Evolutionary conservation across 2,329 filamentous ascomycete genomes (phyloP), one percentile per base, ranked within the genome.

Genomic region (Venturia aucupariae): DNA sequence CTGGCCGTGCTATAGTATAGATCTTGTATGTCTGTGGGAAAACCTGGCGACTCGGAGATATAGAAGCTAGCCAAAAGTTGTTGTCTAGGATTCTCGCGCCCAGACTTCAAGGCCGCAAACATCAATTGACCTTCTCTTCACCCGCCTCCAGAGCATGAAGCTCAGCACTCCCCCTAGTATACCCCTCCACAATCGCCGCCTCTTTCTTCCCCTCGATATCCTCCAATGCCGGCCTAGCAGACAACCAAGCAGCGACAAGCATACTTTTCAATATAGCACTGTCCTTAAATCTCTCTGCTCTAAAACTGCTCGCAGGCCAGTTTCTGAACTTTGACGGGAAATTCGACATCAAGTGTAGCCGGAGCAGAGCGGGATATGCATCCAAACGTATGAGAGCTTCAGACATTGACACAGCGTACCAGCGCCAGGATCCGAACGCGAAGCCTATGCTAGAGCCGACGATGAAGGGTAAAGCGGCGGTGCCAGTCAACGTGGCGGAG

Each of bases 181-280:
- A 59, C 8, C 38, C 38, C 8, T 59, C 55, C 7, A 59, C 55
- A 59, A 38, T 38, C 6, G 30, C 55, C 55, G 4, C 0, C 55
- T 59, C 55, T 41, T 59, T 24, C 55, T 59, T 59, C 30, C 32
- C 55, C 17, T 59, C 32, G 15, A 59, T 59, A 59, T 59, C 55
- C 19, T 59, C 55, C 38, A 59, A 41, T 4, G 55, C 55, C 6
- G 55, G 55, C 13, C 19, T n/a, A 8, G 55, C 55, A 10, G 55
- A 38, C 27, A 59, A n/a, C 55, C 55, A 59, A 38, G 32, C 38
- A 35, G 55, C 55, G 38, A 41, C 38, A 59, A 59, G 55, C 55
- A 59, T 59, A 15, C 55, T 59, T 15, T 59, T 59, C n/a, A 59
- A 24, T 7, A 59, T 35, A 35, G 17, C 19, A 38, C 55, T 59